Percentiles rank a stretch among this genome's conserved stretches.
These are phyloP conservation scores for Ceratobasidium sp. DNA, from an alignment of 1,284 basidiomycete genomes.

Conservation along the genomic window DNA sequence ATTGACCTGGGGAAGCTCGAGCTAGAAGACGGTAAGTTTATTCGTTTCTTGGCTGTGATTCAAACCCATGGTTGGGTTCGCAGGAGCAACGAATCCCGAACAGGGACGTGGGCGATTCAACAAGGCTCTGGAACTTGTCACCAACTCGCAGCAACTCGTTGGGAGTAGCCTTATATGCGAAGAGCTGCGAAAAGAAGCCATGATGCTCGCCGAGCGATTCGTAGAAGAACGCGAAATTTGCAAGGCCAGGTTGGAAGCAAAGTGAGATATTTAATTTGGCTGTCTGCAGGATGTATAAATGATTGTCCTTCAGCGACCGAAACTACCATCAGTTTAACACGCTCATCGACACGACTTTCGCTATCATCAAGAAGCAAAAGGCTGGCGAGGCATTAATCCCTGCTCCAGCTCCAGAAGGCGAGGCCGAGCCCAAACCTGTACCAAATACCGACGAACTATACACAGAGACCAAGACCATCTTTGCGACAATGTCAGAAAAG, in stretches of 20 bases:
- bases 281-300: constrained; percentile 1
- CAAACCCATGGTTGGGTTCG: not conserved
- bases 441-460: constrained; percentile 55
- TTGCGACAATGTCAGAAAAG: constrained; percentile 65
- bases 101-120: constrained; percentile 47
- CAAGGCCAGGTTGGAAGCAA: constrained; percentile 43
- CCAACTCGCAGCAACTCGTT: constrained; percentile 68
- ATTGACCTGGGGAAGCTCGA: constrained; percentile 63
- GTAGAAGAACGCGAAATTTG: constrained; percentile 48
- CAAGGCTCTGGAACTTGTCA: constrained; percentile 42
- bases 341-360: constrained; percentile 72
- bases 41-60: constrained; percentile 24
- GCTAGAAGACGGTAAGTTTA: constrained; percentile 56
- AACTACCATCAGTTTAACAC: constrained; percentile 87
- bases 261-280: constrained; percentile 22
- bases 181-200: constrained; percentile 74
- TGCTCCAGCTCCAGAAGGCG: constrained; percentile 53
- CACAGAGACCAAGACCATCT: constrained; percentile 62
- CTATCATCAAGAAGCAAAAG: constrained; percentile 42
- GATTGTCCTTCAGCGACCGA: constrained; percentile 65
- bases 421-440: constrained; percentile 52
- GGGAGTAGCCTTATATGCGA: constrained; percentile 78
- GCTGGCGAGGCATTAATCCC: constrained; percentile 45
- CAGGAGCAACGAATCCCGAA: constrained; percentile 14
- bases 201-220: constrained; percentile 46